Evolutionary conservation across 139 green algal species (phyloP), one percentile per base, ranked within the genome.

Genomic region (Desmodesmus armatus): DNA sequence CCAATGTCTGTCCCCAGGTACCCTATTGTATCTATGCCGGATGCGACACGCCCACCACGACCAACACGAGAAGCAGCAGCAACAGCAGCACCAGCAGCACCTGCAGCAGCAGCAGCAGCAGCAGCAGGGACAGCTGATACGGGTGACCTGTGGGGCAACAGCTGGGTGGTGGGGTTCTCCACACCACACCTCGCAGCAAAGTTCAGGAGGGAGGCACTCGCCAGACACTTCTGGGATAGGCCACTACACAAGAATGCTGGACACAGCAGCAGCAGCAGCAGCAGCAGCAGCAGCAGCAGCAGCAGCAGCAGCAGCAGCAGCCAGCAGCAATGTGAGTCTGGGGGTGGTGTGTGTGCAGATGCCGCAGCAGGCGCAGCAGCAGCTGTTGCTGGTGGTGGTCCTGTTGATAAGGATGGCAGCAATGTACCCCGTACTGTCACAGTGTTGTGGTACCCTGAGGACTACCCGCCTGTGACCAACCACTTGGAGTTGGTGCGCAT

Each of bases 401-500:
- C n/a, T n/a, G n/a, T n/a, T n/a, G n/a, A n/a, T n/a, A n/a, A n/a
- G n/a, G n/a, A n/a, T n/a, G n/a, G n/a, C 15, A 17, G 31, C 23
- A 17, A 4, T 27, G 23, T 69, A 4, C 71, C 41, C 7, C 31
- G 29, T 35, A 44, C 79, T 27, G 62, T 88, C 7, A 88, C 83
- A 9, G 74, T 88, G 63, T 33, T 88, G 73, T 53, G 79, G 62
- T 83, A 88, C 33, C 63, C 83, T 5, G 63, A 83, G 33, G 72
- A 78, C 43, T 83, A 88, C 44, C 83, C 83, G 2, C 47, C 60
- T 39, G 51, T 92, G 15, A 9, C 15, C 0, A 91, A 92, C 78
- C 60, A 79, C 44, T 21, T 40, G 23, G 82, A 90, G 67, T 75
- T 96, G 70, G 76, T 91, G n/a, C 51, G 66, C 5, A 84, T 89